Evolutionary conservation across 768 basidiomycete species (phyloP), one percentile per base, ranked within the genome.

Genomic region (Gloeopeniophorella convolvens): DNA sequence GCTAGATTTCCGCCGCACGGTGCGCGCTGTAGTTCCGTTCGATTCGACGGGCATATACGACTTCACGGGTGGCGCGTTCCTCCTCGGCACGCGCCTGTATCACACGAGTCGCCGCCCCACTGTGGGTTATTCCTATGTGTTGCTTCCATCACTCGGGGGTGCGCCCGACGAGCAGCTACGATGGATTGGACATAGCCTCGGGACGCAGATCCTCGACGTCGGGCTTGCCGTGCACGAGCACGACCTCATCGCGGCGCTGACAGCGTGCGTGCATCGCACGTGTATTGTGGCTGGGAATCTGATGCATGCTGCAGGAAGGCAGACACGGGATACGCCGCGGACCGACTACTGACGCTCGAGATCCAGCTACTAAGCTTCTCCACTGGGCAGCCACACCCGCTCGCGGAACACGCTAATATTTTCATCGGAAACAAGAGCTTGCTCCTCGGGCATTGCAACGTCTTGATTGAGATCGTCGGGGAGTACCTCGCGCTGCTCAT

Each of bases 41-140:
- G 24, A 35, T 5, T 46, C 54, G 32, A 56, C 54, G 3, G 46
- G 54, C 21, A 55, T 58, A n/a, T 58, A 58, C 54, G 56, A 58
- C 37, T 48, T 58, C 24, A 58, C 56, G 3, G 56, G 54, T 13
- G 56, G 54, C 1, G 54, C 54, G 1, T 50, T 58, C 20, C 34
- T 58, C 12, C 56, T 58, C 23, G 56, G 56, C 8, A 58, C 54
- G 37, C 45, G 39, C 11, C 35, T 39, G 18, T 26, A 35, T 16
- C 39, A 31, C 15, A 6, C 32, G 1, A 48, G 36, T 13, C 48
- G 34, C 11, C 28, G 46, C 10, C 33, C 41, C 6, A 58, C 54
- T 1, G 23, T 32, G 4, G 56, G 54, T 4, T 56, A 50, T 15
- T 45, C 56, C 31, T 50, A 56, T 27, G 5, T 56, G 9, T 16